Evolutionary conservation across 2,329 filamentous ascomycete genomes (phyloP), one percentile per base, ranked within the genome.

Genomic region (Neurospora crassa): DNA sequence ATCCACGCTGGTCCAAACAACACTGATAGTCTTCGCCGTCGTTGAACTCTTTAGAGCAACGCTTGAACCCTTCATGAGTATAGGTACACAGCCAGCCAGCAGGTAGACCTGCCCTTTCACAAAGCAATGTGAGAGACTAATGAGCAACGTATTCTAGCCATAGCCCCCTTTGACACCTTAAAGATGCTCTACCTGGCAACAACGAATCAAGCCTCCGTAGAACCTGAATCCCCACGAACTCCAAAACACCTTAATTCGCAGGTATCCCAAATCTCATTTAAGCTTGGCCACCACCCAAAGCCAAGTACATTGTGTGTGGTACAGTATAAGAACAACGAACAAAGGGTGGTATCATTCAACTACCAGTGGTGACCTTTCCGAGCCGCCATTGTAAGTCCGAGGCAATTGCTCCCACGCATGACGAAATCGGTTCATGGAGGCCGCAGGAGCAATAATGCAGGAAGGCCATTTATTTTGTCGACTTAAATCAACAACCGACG

Each of bases 401-500:
- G 45, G n/a, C 11, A 3, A 47, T 47, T 20, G 12, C n/a, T 12
- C 5, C 2, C 43, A 11, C 43, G 2, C 10, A 47, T 5, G 11
- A 4, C n/a, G n/a, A 20, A n/a, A n/a, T 12, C 10, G n/a, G 7
- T n/a, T 43, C 18, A 8, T 43, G 42, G 42, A 10, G 18, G 8
- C 8, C 18, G 42, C 8, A 18, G 5, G 7, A 40, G 37, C 37
- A 40, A 40, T 11, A 0, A 12, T 40, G 11, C 11, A 12, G 40
- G 5, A 40, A 42, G 5, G 14, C 14, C 40, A 42, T 29, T 12
- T 0, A n/a, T 14, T 7, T 16, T 11, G 20, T 29, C 37, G 16
- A 5, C 29, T 75, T 74, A 84, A 67, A 82, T 75, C 40, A 83
- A 78, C 69, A 85, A 74, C 70, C 82, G 81, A 70, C 82, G 80